Percentiles rank a stretch among this genome's conserved stretches.
Conservation (phyloP, 768 basidiomycete genomes). For the Dictyophora rubrovolvata region DNA sequence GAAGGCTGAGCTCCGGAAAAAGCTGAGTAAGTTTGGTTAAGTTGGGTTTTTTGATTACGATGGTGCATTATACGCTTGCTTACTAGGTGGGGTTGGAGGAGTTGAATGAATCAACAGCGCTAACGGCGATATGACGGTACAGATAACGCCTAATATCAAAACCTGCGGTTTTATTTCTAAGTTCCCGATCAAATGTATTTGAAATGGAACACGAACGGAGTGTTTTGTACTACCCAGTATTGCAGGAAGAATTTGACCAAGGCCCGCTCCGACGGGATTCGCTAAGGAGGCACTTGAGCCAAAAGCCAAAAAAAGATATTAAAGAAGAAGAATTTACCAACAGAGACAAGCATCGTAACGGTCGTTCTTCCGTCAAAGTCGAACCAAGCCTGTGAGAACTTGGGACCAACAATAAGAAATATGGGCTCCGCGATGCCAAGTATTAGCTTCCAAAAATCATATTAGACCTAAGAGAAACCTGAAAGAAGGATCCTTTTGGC, state of each 20-base stretch:
- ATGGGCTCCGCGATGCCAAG: slow-evolving; percentile 57
- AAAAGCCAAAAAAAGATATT: not conserved
- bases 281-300: slow-evolving; percentile 23
- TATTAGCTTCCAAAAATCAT: slow-evolving; percentile 35
- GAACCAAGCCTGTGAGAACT: slow-evolving; percentile 80
- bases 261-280: slow-evolving; percentile 63
- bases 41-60: not conserved
- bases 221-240: slow-evolving; percentile 40
- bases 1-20: not conserved
- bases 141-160: slow-evolving; percentile 60
- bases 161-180: slow-evolving; percentile 31
- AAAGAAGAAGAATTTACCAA: slow-evolving; percentile 24
- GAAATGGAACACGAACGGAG: slow-evolving; percentile 37
- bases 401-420: slow-evolving; percentile 70
- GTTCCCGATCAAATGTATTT: not conserved
- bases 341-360: slow-evolving; percentile 49
- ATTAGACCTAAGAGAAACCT: not conserved
- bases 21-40: not conserved
- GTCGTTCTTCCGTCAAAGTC: slow-evolving; percentile 66
- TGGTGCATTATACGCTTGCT: slow-evolving; percentile 11
- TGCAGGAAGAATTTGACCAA: slow-evolving; percentile 68
- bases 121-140: slow-evolving; percentile 48
- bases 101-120: slow-evolving; percentile 46
- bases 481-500: not conserved
- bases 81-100: slow-evolving; percentile 77